These are phyloP conservation scores for Patellaria atrata DNA, from an alignment of 495 filamentous ascomycete species.

Conservation along the genomic window DNA sequence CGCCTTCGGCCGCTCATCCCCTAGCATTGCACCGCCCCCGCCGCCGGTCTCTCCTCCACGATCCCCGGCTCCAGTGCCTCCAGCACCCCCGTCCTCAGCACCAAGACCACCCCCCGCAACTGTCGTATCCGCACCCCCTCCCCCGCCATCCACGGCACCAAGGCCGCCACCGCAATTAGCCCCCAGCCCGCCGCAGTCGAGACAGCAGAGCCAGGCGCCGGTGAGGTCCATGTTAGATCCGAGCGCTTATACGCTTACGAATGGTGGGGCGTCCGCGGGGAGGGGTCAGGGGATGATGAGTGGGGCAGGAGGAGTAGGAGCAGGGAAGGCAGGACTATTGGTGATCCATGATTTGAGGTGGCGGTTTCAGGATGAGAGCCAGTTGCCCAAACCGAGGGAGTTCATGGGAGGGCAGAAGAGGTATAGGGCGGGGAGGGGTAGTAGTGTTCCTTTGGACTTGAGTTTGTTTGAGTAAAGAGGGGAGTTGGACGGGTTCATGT, in stretches of 20 bases:
- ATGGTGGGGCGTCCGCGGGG: slow-evolving; percentile 28
- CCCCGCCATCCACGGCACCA: slow-evolving; percentile 20
- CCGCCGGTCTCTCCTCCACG: slow-evolving; percentile 17
- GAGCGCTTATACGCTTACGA: slow-evolving; percentile 60
- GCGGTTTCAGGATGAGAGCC: slow-evolving; percentile 70
- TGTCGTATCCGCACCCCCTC: neutral
- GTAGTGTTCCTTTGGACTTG: slow-evolving; percentile 86
- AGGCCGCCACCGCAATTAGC: slow-evolving; percentile 21
- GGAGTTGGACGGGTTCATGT: too few relatives aligned
- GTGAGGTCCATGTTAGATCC: slow-evolving; percentile 52
- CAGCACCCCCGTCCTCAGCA: slow-evolving; percentile 20
- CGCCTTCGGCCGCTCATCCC: slow-evolving; percentile 23
- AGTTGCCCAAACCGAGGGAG: slow-evolving; percentile 70
- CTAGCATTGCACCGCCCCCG: slow-evolving; percentile 17
- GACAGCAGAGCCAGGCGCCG: slow-evolving; percentile 24
- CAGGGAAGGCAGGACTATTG: slow-evolving; percentile 27
- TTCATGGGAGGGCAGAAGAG: slow-evolving; percentile 56
- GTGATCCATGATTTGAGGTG: slow-evolving; percentile 70
- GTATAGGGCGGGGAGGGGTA: slow-evolving; percentile 83
- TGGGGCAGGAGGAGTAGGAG: slow-evolving; percentile 23
- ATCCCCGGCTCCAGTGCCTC: slow-evolving; percentile 11
- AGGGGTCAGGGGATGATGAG: slow-evolving; percentile 5
- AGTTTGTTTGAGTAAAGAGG: slow-evolving; percentile 30
- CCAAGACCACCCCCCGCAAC: slow-evolving; percentile 5
- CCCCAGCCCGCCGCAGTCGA: slow-evolving; percentile 18